Percentiles rank a stretch among this genome's conserved stretches.
Evolutionary conservation across 1,139 yeast genomes (phyloP).

Genomic region (Suzukiozyma palmioleophila): DNA sequence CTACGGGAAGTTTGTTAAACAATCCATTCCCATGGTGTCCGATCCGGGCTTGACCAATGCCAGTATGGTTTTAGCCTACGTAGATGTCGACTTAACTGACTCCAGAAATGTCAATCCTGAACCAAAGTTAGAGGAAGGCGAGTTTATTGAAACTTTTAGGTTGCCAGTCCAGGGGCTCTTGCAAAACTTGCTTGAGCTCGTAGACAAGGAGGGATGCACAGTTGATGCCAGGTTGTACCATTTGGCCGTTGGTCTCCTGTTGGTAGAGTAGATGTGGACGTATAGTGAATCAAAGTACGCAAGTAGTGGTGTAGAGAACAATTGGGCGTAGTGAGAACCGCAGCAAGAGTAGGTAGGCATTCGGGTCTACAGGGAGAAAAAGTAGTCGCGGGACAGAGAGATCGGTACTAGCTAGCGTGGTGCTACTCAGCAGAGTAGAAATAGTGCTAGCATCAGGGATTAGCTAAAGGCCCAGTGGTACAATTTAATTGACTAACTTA

Average conservation of each 20-base stretch:
- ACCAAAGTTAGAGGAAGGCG: conserved; percentile 80
- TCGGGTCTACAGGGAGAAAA: too few species aligned
- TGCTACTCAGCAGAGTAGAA: too few species aligned
- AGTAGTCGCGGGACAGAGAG: too few species aligned
- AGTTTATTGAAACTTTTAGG: conserved; percentile 76
- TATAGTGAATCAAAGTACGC: too few species aligned
- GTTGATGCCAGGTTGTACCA: conserved; percentile 87
- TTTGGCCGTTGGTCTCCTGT: conserved; percentile 65
- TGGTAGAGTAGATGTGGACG: conserved; percentile 4
- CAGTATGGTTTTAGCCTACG: conserved; percentile 74
- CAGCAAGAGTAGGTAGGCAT: too few species aligned
- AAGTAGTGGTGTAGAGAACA: too few species aligned
- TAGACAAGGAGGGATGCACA: conserved; percentile 57
- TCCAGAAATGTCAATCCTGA: conserved; percentile 64
- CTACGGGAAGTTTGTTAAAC: conserved; percentile 52
- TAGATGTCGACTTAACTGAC: conserved; percentile 66
- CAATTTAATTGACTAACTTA: too few species aligned
- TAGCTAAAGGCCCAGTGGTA: too few species aligned
- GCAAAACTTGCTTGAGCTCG: conserved; percentile 48
- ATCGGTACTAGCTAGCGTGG: too few species aligned
- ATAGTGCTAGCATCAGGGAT: too few species aligned
- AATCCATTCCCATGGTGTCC: conserved; percentile 58
- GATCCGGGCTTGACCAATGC: conserved; percentile 97
- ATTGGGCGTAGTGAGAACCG: too few species aligned
- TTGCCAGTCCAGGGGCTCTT: conserved; percentile 61